Evolutionary conservation across 2,329 filamentous ascomycete species (phyloP).

Genomic region (Apiospora pterosperma): DNA sequence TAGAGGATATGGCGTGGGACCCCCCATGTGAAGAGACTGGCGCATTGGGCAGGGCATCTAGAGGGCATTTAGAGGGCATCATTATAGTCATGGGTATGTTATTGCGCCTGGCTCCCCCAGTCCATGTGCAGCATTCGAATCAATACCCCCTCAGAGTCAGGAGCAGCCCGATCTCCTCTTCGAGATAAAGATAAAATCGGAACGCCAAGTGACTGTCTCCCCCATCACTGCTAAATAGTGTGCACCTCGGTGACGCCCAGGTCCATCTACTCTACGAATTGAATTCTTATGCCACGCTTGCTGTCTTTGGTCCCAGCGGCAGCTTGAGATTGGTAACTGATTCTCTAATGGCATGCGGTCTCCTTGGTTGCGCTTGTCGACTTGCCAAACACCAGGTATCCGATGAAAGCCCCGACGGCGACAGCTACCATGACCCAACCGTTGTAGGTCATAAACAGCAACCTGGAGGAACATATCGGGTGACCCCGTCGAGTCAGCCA

Average conservation of each 20-base stretch:
- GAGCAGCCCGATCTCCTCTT: neutral
- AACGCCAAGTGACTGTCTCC: neutral
- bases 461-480: slow-evolving; percentile 61
- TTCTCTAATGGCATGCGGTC: slow-evolving; percentile 78
- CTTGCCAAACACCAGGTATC: slow-evolving; percentile 79
- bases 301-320: neutral
- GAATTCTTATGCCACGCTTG: neutral
- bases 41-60: neutral
- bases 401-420: slow-evolving; percentile 81
- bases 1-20: slow-evolving; percentile 15
- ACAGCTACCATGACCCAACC: slow-evolving; percentile 96
- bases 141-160: neutral
- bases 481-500: neutral
- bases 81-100: neutral
- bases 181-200: neutral
- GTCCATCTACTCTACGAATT: neutral
- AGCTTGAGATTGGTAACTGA: neutral
- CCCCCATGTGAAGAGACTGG: neutral
- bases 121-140: neutral
- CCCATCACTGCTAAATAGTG: neutral
- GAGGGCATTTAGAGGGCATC: neutral
- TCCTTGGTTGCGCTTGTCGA: slow-evolving; percentile 72
- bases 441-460: slow-evolving; percentile 99
- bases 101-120: neutral
- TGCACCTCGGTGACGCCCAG: too few species aligned